Evolutionary conservation across 768 basidiomycete genomes (phyloP), one percentile per base, ranked within the genome.

Genomic region (Pleurotus tuber-regium): DNA sequence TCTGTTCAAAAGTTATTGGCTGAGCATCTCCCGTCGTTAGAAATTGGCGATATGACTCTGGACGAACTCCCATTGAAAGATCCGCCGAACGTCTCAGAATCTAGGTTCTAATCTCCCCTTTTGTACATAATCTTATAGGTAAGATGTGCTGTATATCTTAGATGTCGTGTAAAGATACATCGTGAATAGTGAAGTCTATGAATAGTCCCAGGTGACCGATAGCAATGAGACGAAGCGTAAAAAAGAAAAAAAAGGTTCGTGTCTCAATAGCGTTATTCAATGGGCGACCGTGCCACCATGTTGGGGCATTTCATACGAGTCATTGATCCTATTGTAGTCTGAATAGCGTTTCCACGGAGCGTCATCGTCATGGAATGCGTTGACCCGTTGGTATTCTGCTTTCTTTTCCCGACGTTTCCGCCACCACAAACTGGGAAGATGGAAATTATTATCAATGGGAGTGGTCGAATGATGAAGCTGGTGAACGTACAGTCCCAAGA

Each of bases 401-500:
- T 40, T 44, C 12, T 36, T 18, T 8, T 53, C 46, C 55, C 57
- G 54, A 7, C 57, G 58, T 50, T 57, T 65, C 57, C 56, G 61
- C 67, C 66, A 66, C 60, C 63, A 66, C 24, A 65, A 29, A 39
- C 67, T 66, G 49, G 28, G 9, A 12, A 28, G 44, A 39, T 3
- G 7, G 19, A 42, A 12, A 39, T 28, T 11, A 23, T 14, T 11
- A 44, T 51, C 25, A 24, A 9, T 52, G 3, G 19, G 26, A 19
- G 28, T 14, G 2, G 8, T 26, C 8, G 24, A 23, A 18, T 14
- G 2, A 30, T 26, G 49, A 36, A 49, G 33, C 24, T 24, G 14
- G 35, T 43, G 39, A n/a, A 67, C 73, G 68, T 51, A 77, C 73
- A 77, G 57, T 36, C 68, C 73, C 47, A 59, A 61, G 11, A 69